These are phyloP conservation scores for Bromus sterilis DNA, from an alignment of 176 grass and related monocot species.

Conservation along the genomic window DNA sequence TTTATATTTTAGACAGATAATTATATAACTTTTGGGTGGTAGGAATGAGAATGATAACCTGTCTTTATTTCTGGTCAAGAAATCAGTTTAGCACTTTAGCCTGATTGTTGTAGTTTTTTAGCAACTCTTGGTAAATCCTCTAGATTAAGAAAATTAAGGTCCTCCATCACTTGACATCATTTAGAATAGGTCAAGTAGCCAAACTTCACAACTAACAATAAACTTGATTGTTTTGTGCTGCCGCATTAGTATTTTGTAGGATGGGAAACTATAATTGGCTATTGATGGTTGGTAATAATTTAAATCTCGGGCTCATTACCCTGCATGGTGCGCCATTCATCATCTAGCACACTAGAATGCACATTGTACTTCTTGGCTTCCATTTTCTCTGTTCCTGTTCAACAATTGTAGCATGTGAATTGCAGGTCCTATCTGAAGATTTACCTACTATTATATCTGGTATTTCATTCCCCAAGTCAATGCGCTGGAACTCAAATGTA, in stretches of 20 bases:
- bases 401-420: constrained; percentile 3
- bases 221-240: neutral
- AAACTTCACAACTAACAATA: constrained; percentile 1
- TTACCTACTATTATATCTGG: constrained; percentile 60
- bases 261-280: neutral
- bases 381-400: neutral
- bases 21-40: neutral
- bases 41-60: neutral
- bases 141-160: constrained; percentile 4
- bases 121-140: neutral
- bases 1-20: neutral
- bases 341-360: neutral
- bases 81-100: neutral
- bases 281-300: neutral
- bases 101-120: neutral
- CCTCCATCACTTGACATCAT: neutral
- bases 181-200: neutral
- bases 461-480: constrained; percentile 97
- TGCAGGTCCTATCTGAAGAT: constrained; percentile 73
- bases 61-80: neutral
- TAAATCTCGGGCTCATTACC: neutral
- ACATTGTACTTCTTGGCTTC: neutral
- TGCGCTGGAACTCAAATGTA: constrained; percentile 97
- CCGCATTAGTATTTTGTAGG: neutral
- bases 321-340: neutral